Evolutionary conservation across 2,329 filamentous ascomycete species (phyloP).

Genomic region (Dactylellina parvicollis): DNA sequence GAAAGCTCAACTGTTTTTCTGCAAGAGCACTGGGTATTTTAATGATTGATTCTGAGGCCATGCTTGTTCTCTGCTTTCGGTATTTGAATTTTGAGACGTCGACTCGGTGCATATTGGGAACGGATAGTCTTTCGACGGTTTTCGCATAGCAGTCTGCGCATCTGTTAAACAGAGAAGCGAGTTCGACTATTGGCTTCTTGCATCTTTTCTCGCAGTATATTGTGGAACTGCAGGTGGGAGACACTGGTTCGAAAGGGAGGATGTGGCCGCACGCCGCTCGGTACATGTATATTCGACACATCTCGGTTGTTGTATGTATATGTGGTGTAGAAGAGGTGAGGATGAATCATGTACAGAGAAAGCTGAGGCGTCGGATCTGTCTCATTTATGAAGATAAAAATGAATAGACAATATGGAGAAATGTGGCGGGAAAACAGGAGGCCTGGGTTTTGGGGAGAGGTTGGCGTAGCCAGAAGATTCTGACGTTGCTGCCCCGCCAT

Average conservation of each 20-base stretch:
- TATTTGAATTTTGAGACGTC: slow-evolving; percentile 51
- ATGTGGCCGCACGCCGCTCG: slow-evolving; percentile 50
- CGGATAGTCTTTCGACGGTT: slow-evolving; percentile 21
- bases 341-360: slow-evolving; percentile 2
- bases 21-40: neutral
- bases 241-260: slow-evolving; percentile 34
- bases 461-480: neutral
- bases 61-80: slow-evolving; percentile 28
- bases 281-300: slow-evolving; percentile 52
- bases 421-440: neutral
- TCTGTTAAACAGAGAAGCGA: slow-evolving; percentile 38
- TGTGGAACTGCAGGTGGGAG: slow-evolving; percentile 25
- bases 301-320: slow-evolving; percentile 16
- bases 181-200: slow-evolving; percentile 44
- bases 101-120: slow-evolving; percentile 49
- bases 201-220: slow-evolving; percentile 51
- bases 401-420: neutral
- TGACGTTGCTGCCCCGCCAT: slow-evolving; percentile 33
- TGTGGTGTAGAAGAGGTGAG: slow-evolving; percentile 1
- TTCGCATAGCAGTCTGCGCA: slow-evolving; percentile 47
- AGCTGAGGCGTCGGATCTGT: neutral
- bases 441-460: neutral
- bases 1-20: slow-evolving; percentile 18
- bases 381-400: neutral
- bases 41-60: neutral